Percentiles rank a stretch among this genome's conserved stretches.
These are phyloP conservation scores for Penicillium taxi DNA, from an alignment of 495 filamentous ascomycete species.

Conservation along the genomic window DNA sequence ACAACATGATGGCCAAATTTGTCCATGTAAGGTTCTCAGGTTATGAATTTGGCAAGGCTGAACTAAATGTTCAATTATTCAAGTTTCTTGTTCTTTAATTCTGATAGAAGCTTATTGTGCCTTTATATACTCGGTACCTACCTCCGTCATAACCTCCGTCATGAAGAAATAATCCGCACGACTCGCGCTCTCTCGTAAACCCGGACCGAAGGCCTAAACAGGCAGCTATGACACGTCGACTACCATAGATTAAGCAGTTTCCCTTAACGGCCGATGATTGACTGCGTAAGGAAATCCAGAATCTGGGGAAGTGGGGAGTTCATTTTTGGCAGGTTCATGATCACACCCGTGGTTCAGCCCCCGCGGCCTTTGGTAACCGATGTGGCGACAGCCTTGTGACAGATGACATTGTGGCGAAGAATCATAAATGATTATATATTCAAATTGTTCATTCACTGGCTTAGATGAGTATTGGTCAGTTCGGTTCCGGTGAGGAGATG, in stretches of 20 bases:
- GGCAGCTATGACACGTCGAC: conserved; percentile 23
- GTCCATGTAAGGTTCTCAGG: too few species aligned
- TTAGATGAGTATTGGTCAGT: too few species aligned
- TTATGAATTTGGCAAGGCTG: too few species aligned
- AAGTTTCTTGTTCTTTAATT: too few species aligned
- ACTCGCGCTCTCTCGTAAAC: conserved; percentile 1
- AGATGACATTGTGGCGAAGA: conserved; percentile 6
- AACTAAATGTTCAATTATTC: too few species aligned
- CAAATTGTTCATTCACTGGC: background rate
- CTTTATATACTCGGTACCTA: too few species aligned
- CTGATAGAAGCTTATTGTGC: too few species aligned
- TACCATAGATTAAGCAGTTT: background rate
- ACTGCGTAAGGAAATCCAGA: conserved; percentile 8
- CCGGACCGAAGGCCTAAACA: conserved; percentile 2
- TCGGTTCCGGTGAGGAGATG: too few species aligned
- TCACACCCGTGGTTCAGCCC: conserved; percentile 4
- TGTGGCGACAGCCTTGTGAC: conserved; percentile 15
- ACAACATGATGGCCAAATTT: conserved; percentile 10
- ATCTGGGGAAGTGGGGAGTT: conserved; percentile 16
- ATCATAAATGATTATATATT: too few species aligned
- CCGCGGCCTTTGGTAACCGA: too few species aligned
- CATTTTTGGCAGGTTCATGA: conserved; percentile 1
- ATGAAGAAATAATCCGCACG: too few species aligned
- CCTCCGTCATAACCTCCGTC: too few species aligned
- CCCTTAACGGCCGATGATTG: conserved; percentile 1